These are phyloP conservation scores for Neurospora sp. DNA, from an alignment of 495 filamentous ascomycete species.

Conservation along the genomic window DNA sequence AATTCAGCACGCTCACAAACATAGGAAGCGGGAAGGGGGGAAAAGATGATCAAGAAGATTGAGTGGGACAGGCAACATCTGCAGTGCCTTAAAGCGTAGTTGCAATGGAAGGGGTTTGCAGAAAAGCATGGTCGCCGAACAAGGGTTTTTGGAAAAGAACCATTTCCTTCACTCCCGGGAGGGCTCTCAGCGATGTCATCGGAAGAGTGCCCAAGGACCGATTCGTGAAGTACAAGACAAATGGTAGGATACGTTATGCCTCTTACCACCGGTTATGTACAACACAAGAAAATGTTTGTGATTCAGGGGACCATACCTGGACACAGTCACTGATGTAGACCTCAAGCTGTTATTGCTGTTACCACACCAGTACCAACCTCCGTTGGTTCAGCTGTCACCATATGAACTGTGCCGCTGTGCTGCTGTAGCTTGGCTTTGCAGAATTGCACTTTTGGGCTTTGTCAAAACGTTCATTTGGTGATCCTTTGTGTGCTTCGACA, in stretches of 20 bases:
- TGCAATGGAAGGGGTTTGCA: background rate
- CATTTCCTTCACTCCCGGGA: background rate
- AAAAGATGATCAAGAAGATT: background rate
- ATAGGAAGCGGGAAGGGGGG: background rate
- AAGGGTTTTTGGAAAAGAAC: background rate
- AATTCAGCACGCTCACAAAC: background rate
- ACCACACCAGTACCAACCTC: background rate
- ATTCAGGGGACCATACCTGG: background rate
- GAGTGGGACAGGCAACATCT: background rate
- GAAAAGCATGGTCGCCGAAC: background rate
- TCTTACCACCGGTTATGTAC: background rate
- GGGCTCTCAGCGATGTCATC: background rate
- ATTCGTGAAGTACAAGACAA: background rate
- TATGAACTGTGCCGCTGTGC: background rate
- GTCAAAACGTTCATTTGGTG: too few relatives aligned
- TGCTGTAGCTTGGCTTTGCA: background rate
- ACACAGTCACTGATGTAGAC: background rate
- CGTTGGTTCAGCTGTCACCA: background rate
- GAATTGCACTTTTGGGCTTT: too few relatives aligned
- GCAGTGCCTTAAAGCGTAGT: background rate
- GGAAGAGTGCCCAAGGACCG: background rate
- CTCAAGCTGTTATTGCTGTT: background rate
- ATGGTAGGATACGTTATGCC: background rate
- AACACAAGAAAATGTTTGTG: background rate
- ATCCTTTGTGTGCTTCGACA: too few relatives aligned